Evolutionary conservation across 306 rosid species (phyloP), one percentile per base, ranked within the genome.

Genomic region (Dicorynia guianensis): DNA sequence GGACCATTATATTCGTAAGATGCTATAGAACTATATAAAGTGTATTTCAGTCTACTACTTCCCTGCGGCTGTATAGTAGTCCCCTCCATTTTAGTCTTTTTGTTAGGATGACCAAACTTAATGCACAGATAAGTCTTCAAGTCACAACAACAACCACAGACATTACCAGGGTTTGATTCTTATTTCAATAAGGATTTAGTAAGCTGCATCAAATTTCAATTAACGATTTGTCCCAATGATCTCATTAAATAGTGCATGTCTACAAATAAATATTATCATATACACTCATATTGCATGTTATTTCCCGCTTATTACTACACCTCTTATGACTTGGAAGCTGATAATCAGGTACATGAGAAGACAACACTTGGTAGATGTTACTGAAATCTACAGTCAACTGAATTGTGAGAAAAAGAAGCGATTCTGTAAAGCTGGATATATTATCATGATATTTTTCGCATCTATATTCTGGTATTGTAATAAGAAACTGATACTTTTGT

Each of bases 321-420:
- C 47, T 81, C 59, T 55, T 38, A 11, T 82, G 73, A 60, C 69
- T 11, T 72, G 61, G 61, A 72, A 78, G 43, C 79, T 64, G 20
- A n/a, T 84, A 48, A 46, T 77, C 87, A 95, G 97, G 87, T 95
- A 80, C 83, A 17, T 81, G 48, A 79, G 54, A 66, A 67, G 84
- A 50, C 77, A 81, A 17, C 89, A 95, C 76, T 68, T 88, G 17
- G 69, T 92, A 1, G 97, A 95, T 78, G 98, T 92, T 62, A 95
- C 99, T 2, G 99, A 95, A 84, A 92, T 95, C 77, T 95, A 87
- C 82, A 92, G 76, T 49, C 88, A 90, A 49, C 79, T 95, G 79
- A 87, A 72, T 67, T 64, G 78, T 84, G 99, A 95, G 87, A 95
- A 92, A 84, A 90, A 69, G 76, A 84, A 56, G 76, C 85, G 97